phyloP scores from a whole-genome alignment of 2,329 filamentous ascomycete species.

The Setomelanomma holmii region DNA sequence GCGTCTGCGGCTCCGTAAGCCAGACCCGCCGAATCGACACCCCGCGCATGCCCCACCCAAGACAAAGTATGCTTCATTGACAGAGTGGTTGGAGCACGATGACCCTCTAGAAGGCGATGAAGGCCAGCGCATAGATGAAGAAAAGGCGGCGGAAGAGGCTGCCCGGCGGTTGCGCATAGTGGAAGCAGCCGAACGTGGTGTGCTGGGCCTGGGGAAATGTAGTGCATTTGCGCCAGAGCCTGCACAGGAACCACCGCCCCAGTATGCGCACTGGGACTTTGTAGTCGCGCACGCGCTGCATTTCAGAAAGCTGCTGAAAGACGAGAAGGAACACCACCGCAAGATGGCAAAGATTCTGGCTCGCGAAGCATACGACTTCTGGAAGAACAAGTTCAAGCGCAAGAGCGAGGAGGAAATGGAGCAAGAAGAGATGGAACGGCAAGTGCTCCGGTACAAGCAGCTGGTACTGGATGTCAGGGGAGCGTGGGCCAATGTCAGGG shows the following conservation, averaged over 20 bases:
- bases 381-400: slow-evolving; percentile 68
- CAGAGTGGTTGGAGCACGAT: slow-evolving; percentile 69
- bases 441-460: slow-evolving; percentile 72
- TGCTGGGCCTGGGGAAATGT: slow-evolving; percentile 74
- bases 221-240: slow-evolving; percentile 76
- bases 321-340: slow-evolving; percentile 80
- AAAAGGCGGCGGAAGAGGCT: slow-evolving; percentile 66
- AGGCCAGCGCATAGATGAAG: slow-evolving; percentile 40
- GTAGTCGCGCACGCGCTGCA: slow-evolving; percentile 79
- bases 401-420: slow-evolving; percentile 75
- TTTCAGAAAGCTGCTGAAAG: slow-evolving; percentile 79
- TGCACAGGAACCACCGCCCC: slow-evolving; percentile 74
- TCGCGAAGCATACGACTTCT: slow-evolving; percentile 77
- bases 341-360: slow-evolving; percentile 80
- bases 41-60: slow-evolving; percentile 58
- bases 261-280: slow-evolving; percentile 89
- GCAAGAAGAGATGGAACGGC: slow-evolving; percentile 74
- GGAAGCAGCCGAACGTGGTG: slow-evolving; percentile 75
- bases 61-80: slow-evolving; percentile 59
- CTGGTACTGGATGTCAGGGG: slow-evolving; percentile 70
- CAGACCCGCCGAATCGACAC: slow-evolving; percentile 58
- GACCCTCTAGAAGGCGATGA: slow-evolving; percentile 56
- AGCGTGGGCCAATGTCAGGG: slow-evolving; percentile 65
- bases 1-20: slow-evolving; percentile 60
- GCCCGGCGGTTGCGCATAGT: slow-evolving; percentile 72